Conservation (phyloP, 176 grass and related monocot genomes). For the Areca catechu region DNA sequence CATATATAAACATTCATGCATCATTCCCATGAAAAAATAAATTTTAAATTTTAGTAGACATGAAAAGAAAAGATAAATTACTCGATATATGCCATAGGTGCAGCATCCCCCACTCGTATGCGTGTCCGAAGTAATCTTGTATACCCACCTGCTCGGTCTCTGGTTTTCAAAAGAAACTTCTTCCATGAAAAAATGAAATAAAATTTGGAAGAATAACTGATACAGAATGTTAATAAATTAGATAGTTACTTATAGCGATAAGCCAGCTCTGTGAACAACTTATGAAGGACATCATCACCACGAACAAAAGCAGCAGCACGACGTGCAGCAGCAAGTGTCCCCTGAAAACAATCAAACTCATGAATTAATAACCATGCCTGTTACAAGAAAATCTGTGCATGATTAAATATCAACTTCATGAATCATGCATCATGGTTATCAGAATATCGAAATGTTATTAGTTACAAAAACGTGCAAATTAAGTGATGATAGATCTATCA, state of each 20-base stretch:
- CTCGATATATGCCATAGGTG: constrained; percentile 94
- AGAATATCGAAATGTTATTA: too few species aligned
- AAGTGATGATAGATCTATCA: too few species aligned
- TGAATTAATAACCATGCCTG: too few species aligned
- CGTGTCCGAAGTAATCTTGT: constrained; percentile 66
- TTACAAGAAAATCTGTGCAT: too few species aligned
- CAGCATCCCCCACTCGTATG: constrained; percentile 84
- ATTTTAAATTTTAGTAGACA: not conserved
- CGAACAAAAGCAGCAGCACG: constrained; percentile 74
- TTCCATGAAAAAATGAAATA: too few species aligned
- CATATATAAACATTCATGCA: too few species aligned
- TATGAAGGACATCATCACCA: constrained; percentile 91
- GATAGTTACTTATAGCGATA: constrained; percentile 64
- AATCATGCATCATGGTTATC: too few species aligned
- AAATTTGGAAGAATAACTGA: too few species aligned
- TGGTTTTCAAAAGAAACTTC: constrained; percentile 12
- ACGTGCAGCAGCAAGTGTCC: constrained; percentile 56
- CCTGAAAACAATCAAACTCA: constrained; percentile 30
- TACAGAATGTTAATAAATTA: too few species aligned
- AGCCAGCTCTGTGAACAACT: constrained; percentile 86
- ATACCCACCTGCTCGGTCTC: constrained; percentile 76
- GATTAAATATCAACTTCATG: too few species aligned
- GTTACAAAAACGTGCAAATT: too few species aligned
- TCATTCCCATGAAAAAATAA: not conserved
- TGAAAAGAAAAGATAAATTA: constrained; percentile 30